Percentiles rank a stretch among this genome's conserved stretches.
phyloP scores from a whole-genome alignment of 805 yeast species.

The Myxozyma neglecta region DNA sequence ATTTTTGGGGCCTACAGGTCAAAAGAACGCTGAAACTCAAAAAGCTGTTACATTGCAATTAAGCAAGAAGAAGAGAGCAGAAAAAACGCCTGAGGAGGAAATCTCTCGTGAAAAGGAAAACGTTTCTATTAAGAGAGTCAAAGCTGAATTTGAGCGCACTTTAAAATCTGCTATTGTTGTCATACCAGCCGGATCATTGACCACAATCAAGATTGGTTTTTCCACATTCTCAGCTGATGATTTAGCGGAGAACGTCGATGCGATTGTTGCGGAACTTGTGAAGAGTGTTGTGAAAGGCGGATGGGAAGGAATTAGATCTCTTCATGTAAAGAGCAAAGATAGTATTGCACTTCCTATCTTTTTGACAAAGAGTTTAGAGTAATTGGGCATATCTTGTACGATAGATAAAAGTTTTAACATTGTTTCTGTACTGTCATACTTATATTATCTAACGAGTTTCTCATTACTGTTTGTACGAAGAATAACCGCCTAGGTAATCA shows the following conservation, averaged over 20 bases:
- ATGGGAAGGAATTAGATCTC: conserved; percentile 40
- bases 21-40: background rate
- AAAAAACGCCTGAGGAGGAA: conserved; percentile 14
- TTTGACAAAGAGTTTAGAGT: conserved; percentile 55
- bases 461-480: too few species aligned
- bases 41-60: conserved; percentile 10
- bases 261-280: conserved; percentile 45
- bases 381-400: background rate
- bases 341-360: conserved; percentile 88
- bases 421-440: too few species aligned
- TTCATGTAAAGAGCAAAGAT: conserved; percentile 64
- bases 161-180: conserved; percentile 59
- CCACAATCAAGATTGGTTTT: conserved; percentile 65
- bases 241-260: conserved; percentile 59
- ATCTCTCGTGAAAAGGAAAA: conserved; percentile 39
- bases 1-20: conserved; percentile 38
- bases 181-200: conserved; percentile 71
- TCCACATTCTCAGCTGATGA: conserved; percentile 48
- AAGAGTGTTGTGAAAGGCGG: conserved; percentile 35
- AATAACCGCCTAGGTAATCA: too few species aligned
- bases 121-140: conserved; percentile 53
- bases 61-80: conserved; percentile 22
- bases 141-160: conserved; percentile 59
- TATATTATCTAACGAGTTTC: too few species aligned
- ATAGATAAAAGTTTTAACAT: too few species aligned